Percentiles rank a stretch among this genome's conserved stretches.
phyloP scores from a whole-genome alignment of 2,329 filamentous ascomycete species.

The Mycogone perniciosa region DNA sequence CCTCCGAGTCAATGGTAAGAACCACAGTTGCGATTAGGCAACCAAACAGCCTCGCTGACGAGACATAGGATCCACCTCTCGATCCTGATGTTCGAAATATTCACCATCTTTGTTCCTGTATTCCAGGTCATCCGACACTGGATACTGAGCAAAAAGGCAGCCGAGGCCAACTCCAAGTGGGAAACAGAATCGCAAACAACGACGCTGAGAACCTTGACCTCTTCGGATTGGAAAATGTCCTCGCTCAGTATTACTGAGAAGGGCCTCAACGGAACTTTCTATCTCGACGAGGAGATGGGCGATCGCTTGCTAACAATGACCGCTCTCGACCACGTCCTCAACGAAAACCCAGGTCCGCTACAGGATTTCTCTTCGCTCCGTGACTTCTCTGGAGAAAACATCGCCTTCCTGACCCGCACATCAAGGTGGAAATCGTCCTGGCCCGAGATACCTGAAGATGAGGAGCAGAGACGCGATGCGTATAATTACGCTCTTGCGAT shows the following conservation, averaged over 20 bases:
- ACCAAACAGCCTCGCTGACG: constrained; percentile 36
- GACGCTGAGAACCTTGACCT: constrained; percentile 7
- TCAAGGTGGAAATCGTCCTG: constrained; percentile 44
- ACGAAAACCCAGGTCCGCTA: constrained; percentile 50
- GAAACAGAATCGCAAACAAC: constrained; percentile 10
- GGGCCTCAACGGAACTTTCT: background rate
- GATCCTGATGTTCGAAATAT: constrained; percentile 54
- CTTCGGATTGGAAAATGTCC: background rate
- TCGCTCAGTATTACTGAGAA: constrained; percentile 9
- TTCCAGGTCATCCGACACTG: constrained; percentile 43
- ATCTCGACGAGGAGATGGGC: constrained; percentile 16
- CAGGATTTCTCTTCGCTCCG: constrained; percentile 57
- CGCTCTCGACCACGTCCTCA: constrained; percentile 54
- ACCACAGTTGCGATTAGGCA: constrained; percentile 39
- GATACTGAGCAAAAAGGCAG: constrained; percentile 25
- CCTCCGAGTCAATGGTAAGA: constrained; percentile 54
- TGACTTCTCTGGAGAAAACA: constrained; percentile 66
- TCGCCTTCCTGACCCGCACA: constrained; percentile 55
- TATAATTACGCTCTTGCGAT: constrained; percentile 55
- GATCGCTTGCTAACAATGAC: constrained; percentile 50
- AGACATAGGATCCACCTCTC: constrained; percentile 37
- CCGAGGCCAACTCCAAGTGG: constrained; percentile 14
- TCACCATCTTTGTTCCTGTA: constrained; percentile 55
- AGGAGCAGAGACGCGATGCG: constrained; percentile 28
- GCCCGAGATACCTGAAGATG: constrained; percentile 4